phyloP scores from a whole-genome alignment of 768 basidiomycete genomes.

The Hirschioporus abietinus region DNA sequence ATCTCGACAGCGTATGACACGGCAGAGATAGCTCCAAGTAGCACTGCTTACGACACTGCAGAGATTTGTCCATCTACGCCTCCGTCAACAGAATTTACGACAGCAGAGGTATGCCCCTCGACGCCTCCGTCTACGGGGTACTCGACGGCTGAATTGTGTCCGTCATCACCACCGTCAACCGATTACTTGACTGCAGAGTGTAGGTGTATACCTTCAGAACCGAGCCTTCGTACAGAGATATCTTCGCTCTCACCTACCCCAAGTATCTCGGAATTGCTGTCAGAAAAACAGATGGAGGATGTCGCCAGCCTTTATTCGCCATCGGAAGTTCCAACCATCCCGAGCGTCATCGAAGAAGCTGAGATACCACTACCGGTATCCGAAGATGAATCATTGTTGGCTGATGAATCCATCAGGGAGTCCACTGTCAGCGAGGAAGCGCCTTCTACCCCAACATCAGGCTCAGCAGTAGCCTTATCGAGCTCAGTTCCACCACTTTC shows the following conservation, averaged over 20 bases:
- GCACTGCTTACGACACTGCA: slow-evolving; percentile 41
- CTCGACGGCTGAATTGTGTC: slow-evolving; percentile 42
- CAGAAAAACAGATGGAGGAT: slow-evolving; percentile 15
- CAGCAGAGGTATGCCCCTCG: slow-evolving; percentile 11
- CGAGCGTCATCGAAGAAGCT: slow-evolving; percentile 6
- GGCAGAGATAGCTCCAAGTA: slow-evolving; percentile 37
- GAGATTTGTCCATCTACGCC: slow-evolving; percentile 16
- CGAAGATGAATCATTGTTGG: neutral
- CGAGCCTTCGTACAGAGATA: neutral
- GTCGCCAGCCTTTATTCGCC: slow-evolving; percentile 19
- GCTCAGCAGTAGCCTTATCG: neutral
- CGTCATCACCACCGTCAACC: slow-evolving; percentile 30
- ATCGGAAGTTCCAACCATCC: slow-evolving; percentile 26
- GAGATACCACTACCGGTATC: neutral
- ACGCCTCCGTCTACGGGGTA: slow-evolving; percentile 31
- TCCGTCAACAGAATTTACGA: slow-evolving; percentile 19
- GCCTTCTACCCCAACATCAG: neutral
- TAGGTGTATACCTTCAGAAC: slow-evolving; percentile 31
- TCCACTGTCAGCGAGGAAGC: neutral
- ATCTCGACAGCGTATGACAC: slow-evolving; percentile 37
- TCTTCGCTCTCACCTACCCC: neutral
- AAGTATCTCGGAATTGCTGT: neutral
- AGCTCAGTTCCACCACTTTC: neutral
- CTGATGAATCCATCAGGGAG: neutral
- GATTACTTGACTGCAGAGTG: slow-evolving; percentile 49